Evolutionary conservation across 169 alveolate species (phyloP).

Genomic region (Plasmodium coatneyi): DNA sequence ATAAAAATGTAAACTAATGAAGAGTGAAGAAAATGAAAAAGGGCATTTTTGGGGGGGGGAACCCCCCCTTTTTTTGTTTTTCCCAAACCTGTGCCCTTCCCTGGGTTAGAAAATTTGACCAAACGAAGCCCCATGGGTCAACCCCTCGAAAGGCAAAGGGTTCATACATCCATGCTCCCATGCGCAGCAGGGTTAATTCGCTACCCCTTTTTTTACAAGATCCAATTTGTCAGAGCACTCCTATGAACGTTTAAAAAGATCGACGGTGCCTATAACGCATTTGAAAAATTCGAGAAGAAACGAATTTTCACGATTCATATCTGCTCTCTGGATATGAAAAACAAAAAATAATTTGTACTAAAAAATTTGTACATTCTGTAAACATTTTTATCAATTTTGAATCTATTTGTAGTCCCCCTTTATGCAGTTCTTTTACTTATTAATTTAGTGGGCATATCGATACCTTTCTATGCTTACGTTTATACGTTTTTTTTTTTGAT

Average conservation of each 20-base stretch:
- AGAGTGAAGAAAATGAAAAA: not conserved
- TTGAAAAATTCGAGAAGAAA: not conserved
- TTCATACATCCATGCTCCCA: not conserved
- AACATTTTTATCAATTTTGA: constrained; percentile 14
- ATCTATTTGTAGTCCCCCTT: not conserved
- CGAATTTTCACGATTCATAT: not conserved
- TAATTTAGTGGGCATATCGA: not conserved
- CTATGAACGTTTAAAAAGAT: not conserved
- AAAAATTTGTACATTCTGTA: not conserved
- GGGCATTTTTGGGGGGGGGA: not conserved
- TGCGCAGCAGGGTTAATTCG: not conserved
- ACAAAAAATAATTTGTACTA: not conserved
- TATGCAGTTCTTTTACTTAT: not conserved
- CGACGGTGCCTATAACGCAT: not conserved
- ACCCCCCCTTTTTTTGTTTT: not conserved
- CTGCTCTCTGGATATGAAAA: not conserved
- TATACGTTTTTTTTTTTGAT: not conserved
- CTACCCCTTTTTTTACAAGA: not conserved
- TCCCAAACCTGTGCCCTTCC: not conserved
- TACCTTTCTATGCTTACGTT: not conserved
- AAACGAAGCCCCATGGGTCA: not conserved
- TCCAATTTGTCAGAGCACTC: not conserved
- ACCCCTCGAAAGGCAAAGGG: not conserved
- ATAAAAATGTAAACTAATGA: constrained; percentile 53
- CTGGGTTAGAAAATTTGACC: not conserved